These are phyloP conservation scores for Coffea canephora DNA, from an alignment of 257 asterid genomes.

Conservation along the genomic window DNA sequence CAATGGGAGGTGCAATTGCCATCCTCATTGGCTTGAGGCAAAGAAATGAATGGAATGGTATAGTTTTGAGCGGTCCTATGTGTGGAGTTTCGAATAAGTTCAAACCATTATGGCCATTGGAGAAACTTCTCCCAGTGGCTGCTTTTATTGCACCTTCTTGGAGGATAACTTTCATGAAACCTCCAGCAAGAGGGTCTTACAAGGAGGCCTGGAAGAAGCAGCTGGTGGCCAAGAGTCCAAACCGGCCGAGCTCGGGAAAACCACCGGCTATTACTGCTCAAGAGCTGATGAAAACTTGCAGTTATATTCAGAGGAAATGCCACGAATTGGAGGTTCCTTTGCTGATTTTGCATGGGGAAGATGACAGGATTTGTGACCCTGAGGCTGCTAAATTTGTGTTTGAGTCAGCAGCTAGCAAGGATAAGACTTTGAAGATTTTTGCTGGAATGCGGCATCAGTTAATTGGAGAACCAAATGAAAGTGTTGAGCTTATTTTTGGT, in stretches of 20 bases:
- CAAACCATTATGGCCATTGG: slow-evolving; percentile 77
- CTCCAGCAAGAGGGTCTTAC: slow-evolving; percentile 49
- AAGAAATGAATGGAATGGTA: slow-evolving; percentile 57
- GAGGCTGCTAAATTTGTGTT: slow-evolving; percentile 50
- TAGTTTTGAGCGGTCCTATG: slow-evolving; percentile 73
- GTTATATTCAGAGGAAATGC: slow-evolving; percentile 38
- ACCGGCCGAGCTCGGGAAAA: slow-evolving; percentile 37
- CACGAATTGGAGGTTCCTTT: slow-evolving; percentile 50
- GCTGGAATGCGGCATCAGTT: slow-evolving; percentile 72
- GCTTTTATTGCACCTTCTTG: slow-evolving; percentile 65
- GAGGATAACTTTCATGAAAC: slow-evolving; percentile 50
- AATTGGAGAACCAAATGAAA: slow-evolving; percentile 64
- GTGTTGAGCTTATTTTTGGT: slow-evolving; percentile 37
- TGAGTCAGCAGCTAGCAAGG: slow-evolving; percentile 49
- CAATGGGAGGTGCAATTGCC: slow-evolving; percentile 70
- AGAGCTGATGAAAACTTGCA: slow-evolving; percentile 58
- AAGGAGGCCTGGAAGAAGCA: slow-evolving; percentile 61
- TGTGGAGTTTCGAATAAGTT: slow-evolving; percentile 62
- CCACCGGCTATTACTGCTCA: slow-evolving; percentile 62
- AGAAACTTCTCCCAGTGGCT: slow-evolving; percentile 56
- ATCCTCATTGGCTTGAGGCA: slow-evolving; percentile 52
- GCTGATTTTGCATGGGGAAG: slow-evolving; percentile 71
- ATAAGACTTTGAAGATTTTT: slow-evolving; percentile 60
- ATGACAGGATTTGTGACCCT: slow-evolving; percentile 66
- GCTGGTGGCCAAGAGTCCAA: slow-evolving; percentile 56